phyloP scores from a whole-genome alignment of 169 alveolate species.

The Ichthyophthirius multifiliis region DNA sequence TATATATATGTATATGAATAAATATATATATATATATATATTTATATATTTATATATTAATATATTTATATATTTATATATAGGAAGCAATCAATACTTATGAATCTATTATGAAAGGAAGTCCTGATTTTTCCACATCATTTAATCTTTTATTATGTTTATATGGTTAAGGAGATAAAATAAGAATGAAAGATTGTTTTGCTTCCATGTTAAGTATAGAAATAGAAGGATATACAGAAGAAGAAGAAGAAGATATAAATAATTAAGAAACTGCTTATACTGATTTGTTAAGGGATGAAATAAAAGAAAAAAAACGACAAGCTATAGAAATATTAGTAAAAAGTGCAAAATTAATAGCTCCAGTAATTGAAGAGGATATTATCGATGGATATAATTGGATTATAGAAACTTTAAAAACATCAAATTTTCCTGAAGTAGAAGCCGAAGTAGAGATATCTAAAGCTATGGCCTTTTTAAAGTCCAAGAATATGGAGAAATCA shows the following conservation, averaged over 20 bases:
- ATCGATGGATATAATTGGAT: slow-evolving; percentile 83
- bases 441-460: slow-evolving; percentile 87
- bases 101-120: slow-evolving; percentile 76
- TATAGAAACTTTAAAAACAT: slow-evolving; percentile 79
- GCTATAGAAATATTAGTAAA: slow-evolving; percentile 72
- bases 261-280: slow-evolving; percentile 56
- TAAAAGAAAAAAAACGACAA: slow-evolving; percentile 76
- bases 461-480: slow-evolving; percentile 80
- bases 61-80: background rate
- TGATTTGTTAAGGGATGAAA: slow-evolving; percentile 87
- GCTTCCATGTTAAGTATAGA: slow-evolving; percentile 72
- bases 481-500: slow-evolving; percentile 84
- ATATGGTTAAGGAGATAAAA: slow-evolving; percentile 85
- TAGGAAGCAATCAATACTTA: slow-evolving; percentile 80
- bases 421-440: slow-evolving; percentile 85
- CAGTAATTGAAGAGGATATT: slow-evolving; percentile 79
- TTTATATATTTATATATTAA: background rate
- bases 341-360: slow-evolving; percentile 85
- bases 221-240: slow-evolving; percentile 76
- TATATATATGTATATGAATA: no score
- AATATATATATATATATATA: no score
- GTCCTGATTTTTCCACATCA: slow-evolving; percentile 82
- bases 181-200: slow-evolving; percentile 85
- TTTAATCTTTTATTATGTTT: slow-evolving; percentile 84
- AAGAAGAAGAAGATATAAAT: slow-evolving; percentile 73